Conservation (phyloP, 176 grass and related monocot species). For the Carex scoparia region DNA sequence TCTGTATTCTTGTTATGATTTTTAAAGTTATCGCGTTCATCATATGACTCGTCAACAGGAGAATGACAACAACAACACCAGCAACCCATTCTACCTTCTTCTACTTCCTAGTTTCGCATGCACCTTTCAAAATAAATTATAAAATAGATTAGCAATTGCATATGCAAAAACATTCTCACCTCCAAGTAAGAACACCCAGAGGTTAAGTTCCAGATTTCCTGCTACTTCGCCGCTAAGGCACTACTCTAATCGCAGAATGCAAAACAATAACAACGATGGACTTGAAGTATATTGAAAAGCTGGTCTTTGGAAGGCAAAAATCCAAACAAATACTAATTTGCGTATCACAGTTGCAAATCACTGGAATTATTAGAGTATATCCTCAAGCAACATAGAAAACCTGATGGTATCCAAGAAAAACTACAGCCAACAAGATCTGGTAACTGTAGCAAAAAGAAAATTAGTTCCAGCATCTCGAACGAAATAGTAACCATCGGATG, state of each 20-base stretch:
- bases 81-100: slow-evolving; percentile 40
- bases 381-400: neutral
- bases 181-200: neutral
- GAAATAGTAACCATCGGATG: neutral
- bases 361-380: neutral
- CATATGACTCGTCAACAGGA: slow-evolving; percentile 37
- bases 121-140: slow-evolving; percentile 15
- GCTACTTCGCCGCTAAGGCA: neutral
- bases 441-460: neutral
- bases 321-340: neutral
- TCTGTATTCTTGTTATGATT: slow-evolving; percentile 29
- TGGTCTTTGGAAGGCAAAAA: neutral
- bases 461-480: neutral
- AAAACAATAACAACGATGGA: neutral
- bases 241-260: neutral
- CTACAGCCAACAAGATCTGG: neutral
- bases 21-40: slow-evolving; percentile 41
- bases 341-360: neutral
- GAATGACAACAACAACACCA: slow-evolving; percentile 77
- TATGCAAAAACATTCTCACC: neutral
- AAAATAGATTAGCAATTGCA: slow-evolving; percentile 1
- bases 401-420: neutral
- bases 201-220: neutral
- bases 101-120: slow-evolving; percentile 14
- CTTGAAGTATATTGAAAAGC: neutral